Evolutionary conservation across 495 filamentous ascomycete genomes (phyloP), one percentile per base, ranked within the genome.

Genomic region (Talaromyces wortmannii): DNA sequence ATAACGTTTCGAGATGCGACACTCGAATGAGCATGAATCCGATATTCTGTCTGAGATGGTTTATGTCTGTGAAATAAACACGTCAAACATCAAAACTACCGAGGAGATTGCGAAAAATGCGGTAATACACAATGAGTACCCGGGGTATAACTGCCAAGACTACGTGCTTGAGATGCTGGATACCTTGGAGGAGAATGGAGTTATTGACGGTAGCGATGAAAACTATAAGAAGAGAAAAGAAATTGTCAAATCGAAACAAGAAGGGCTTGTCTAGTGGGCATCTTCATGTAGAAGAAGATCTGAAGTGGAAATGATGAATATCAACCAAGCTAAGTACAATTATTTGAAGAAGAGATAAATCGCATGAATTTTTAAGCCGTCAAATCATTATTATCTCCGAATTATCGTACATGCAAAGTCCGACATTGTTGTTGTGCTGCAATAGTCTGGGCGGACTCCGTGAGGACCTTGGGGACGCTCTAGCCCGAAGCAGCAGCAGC

Each of bases 161-260:
- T 66, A 64, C 45, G 60, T 66, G 17, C 50, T 68, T 11, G 63
- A 68, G 30, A 44, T 68, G 1, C 36, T 65, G 5, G 63, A 64
- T 36, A 45, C n/a, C 8, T 52, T 58, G 17, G 63, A 64, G 23
- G 43, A 56, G 15, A 60, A 64, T n/a, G 54, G 46, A 7, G 49
- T 64, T 30, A 36, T 68, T 6, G 63, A 64, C 13, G 50, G 31
- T 18, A 52, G 2, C 12, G 50, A 52, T 31, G 50, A 8, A 31
- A 42, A 40, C 17, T 52, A 52, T 16, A 13, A 52, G 32, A 52
- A 16, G 15, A 40, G 17, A 16, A 52, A 52, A 11, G 18, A 53
- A 15, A 7, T 53, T 45, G 6, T 48, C 45, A 48, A 48, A 16
- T 8, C 8, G 8, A 48, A 48, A 6, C 8, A 48, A 6, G 15